Percentiles rank a stretch among this genome's conserved stretches.
phyloP scores from a whole-genome alignment of 1,284 basidiomycete genomes.

The Xerocomus alliaceus region DNA sequence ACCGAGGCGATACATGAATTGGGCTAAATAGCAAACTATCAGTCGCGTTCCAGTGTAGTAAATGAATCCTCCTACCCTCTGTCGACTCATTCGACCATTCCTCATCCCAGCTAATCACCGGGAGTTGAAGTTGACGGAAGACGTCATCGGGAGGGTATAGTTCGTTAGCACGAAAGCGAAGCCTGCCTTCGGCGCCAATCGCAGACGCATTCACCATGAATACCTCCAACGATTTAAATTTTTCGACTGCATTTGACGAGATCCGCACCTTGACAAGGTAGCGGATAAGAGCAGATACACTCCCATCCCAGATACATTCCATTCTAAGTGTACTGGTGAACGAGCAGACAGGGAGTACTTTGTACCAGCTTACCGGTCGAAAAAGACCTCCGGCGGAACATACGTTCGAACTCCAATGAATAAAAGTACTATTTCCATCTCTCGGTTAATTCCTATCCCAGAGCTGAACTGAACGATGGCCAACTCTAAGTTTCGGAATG shows the following conservation, averaged over 20 bases:
- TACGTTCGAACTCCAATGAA: neutral
- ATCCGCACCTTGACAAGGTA: neutral
- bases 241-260: neutral
- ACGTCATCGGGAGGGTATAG: neutral
- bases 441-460: neutral
- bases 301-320: neutral
- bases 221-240: neutral
- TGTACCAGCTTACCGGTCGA: neutral
- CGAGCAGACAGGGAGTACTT: neutral
- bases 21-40: neutral
- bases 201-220: neutral
- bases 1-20: neutral
- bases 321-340: neutral
- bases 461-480: neutral
- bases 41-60: neutral
- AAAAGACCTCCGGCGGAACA: neutral
- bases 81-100: neutral
- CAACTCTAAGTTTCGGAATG: neutral
- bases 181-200: neutral
- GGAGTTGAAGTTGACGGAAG: neutral
- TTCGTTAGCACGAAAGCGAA: neutral
- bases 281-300: neutral
- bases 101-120: neutral
- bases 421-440: neutral
- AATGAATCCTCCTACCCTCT: neutral